These are phyloP conservation scores for Cinchona pubescens DNA, from an alignment of 257 asterid species.

Conservation along the genomic window DNA sequence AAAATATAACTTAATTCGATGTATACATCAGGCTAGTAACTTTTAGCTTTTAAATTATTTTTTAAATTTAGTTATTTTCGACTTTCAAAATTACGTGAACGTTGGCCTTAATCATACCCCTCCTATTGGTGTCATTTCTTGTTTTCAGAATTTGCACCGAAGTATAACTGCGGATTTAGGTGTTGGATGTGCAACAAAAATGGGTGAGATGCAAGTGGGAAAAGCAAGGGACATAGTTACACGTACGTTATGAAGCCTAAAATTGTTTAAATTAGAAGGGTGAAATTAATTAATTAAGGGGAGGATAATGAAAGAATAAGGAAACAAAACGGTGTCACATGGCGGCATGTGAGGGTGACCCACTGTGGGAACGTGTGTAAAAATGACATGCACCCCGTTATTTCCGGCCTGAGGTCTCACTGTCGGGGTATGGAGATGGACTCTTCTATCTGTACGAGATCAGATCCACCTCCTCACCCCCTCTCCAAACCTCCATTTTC, in stretches of 20 bases:
- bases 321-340: constrained; percentile 41
- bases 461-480: background rate
- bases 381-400: constrained; percentile 63
- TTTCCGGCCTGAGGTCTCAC: constrained; percentile 53
- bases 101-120: too few relatives aligned
- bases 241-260: background rate
- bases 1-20: too few relatives aligned
- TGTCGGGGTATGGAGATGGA: constrained; percentile 46
- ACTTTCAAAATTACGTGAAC: too few relatives aligned
- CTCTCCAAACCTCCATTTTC: constrained; percentile 11
- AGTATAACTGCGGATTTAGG: background rate
- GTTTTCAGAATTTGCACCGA: too few relatives aligned
- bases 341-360: constrained; percentile 79
- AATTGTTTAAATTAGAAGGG: constrained; percentile 10
- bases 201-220: constrained; percentile 15
- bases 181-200: background rate
- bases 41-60: too few relatives aligned
- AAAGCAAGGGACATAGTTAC: background rate
- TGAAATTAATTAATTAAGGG: background rate
- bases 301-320: background rate
- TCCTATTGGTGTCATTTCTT: too few relatives aligned
- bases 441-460: constrained; percentile 20
- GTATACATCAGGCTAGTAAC: too few relatives aligned
- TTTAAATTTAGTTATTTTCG: too few relatives aligned
- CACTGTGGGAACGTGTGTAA: constrained; percentile 43